These are phyloP conservation scores for Tetrapisispora pingtungensis DNA, from an alignment of 805 yeast genomes.

Conservation along the genomic window DNA sequence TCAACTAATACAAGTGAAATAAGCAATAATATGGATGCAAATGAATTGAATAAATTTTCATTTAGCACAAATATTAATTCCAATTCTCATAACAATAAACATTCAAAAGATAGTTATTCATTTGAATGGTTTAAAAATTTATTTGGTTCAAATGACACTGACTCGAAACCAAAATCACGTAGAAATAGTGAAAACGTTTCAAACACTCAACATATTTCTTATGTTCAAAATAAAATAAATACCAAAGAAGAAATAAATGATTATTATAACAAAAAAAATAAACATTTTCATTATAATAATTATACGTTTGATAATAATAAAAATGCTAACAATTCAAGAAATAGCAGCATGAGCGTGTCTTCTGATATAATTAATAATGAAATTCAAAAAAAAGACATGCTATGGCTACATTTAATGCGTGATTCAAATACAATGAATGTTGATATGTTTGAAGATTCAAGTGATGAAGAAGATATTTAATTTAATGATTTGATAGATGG, in stretches of 20 bases:
- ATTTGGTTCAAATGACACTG: not conserved
- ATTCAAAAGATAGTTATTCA: not conserved
- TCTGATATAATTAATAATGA: conserved; percentile 3
- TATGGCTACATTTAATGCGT: conserved; percentile 20
- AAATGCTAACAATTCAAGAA: not conserved
- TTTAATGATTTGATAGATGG: too few species aligned
- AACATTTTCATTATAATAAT: conserved; percentile 1
- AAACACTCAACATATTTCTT: not conserved
- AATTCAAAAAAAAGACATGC: conserved; percentile 12
- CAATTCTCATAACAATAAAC: not conserved
- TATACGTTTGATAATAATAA: conserved; percentile 4
- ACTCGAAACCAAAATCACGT: not conserved
- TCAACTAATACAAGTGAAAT: not conserved
- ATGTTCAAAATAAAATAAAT: conserved; percentile 1
- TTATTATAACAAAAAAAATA: not conserved
- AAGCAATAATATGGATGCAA: not conserved
- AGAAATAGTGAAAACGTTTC: not conserved
- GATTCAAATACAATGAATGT: conserved; percentile 10
- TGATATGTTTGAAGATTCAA: conserved; percentile 25
- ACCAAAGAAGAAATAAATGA: not conserved
- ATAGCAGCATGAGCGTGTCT: conserved; percentile 3
- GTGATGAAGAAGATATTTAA: conserved; percentile 20
- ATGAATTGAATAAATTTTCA: not conserved
- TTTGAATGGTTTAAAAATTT: conserved; percentile 1
- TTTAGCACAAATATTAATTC: too few species aligned